phyloP scores from a whole-genome alignment of 1,139 yeast genomes.

The Geotrichum citri-aurantii region DNA sequence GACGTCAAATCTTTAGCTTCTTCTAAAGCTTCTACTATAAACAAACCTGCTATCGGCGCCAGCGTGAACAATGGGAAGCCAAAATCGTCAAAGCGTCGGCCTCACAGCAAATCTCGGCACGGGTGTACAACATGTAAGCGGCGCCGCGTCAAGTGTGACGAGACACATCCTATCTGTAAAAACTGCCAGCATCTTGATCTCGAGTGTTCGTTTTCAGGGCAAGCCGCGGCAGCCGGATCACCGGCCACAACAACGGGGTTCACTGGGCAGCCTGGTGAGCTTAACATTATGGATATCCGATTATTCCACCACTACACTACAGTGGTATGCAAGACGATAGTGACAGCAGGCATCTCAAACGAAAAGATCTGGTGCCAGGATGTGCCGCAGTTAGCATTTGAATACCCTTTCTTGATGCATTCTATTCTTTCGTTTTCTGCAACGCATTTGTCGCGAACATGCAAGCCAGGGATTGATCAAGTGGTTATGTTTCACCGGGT shows the following conservation, averaged over 20 bases:
- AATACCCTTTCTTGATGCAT: slow-evolving; percentile 88
- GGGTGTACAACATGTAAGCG: slow-evolving; percentile 89
- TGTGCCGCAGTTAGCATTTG: slow-evolving; percentile 82
- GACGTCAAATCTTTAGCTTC: not conserved
- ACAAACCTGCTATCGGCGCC: not conserved
- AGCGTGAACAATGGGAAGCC: slow-evolving; percentile 10
- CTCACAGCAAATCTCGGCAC: slow-evolving; percentile 75
- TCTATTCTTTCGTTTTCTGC: slow-evolving; percentile 86
- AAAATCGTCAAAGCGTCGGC: slow-evolving; percentile 32
- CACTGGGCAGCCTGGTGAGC: slow-evolving; percentile 22
- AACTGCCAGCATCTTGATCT: slow-evolving; percentile 75
- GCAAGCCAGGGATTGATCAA: slow-evolving; percentile 38
- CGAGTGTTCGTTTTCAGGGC: slow-evolving; percentile 46
- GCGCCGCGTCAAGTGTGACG: slow-evolving; percentile 90
- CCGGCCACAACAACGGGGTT: slow-evolving; percentile 23
- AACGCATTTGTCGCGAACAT: slow-evolving; percentile 70
- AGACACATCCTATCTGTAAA: slow-evolving; percentile 67
- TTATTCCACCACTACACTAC: slow-evolving; percentile 85
- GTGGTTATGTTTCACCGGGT: slow-evolving; percentile 82
- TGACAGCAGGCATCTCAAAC: slow-evolving; percentile 86
- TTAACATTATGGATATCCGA: slow-evolving; percentile 72
- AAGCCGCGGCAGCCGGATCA: not conserved
- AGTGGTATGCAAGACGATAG: slow-evolving; percentile 77
- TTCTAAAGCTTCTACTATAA: not conserved
- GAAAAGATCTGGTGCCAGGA: slow-evolving; percentile 82